phyloP scores from a whole-genome alignment of 495 filamentous ascomycete species.

The Pseudotulostoma volvatum region DNA sequence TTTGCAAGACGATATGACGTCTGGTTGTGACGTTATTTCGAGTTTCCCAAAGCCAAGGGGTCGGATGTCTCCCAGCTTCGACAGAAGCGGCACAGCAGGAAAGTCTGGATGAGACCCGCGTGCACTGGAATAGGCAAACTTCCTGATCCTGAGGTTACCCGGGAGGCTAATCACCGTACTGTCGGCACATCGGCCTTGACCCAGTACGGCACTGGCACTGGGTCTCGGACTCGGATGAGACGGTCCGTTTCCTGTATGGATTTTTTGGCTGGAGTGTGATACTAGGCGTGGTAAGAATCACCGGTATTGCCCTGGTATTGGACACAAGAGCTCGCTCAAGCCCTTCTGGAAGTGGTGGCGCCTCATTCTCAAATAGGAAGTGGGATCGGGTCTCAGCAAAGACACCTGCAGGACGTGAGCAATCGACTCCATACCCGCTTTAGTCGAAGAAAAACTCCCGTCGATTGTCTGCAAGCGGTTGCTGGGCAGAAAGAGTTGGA shows the following conservation, averaged over 20 bases:
- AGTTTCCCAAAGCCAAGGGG: conserved; percentile 12
- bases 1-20: no score
- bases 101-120: conserved; percentile 10
- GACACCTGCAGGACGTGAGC: conserved; percentile 9
- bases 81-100: conserved; percentile 15
- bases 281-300: conserved; percentile 17
- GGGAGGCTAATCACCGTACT: conserved; percentile 4
- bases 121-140: conserved; percentile 15
- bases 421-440: neutral
- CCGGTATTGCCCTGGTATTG: conserved; percentile 2
- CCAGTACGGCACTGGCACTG: conserved; percentile 10
- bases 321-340: conserved; percentile 5
- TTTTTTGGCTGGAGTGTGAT: conserved; percentile 19
- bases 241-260: conserved; percentile 15
- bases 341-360: conserved; percentile 3
- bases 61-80: conserved; percentile 15
- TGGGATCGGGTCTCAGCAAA: conserved; percentile 9
- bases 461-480: neutral
- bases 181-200: conserved; percentile 7
- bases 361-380: conserved; percentile 5
- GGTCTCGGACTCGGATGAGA: conserved; percentile 16
- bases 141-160: conserved; percentile 1
- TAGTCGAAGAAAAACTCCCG: neutral
- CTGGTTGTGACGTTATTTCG: no score
- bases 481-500: conserved; percentile 2